Evolutionary conservation across 768 basidiomycete genomes (phyloP).

Genomic region (Termitomyces sp.): DNA sequence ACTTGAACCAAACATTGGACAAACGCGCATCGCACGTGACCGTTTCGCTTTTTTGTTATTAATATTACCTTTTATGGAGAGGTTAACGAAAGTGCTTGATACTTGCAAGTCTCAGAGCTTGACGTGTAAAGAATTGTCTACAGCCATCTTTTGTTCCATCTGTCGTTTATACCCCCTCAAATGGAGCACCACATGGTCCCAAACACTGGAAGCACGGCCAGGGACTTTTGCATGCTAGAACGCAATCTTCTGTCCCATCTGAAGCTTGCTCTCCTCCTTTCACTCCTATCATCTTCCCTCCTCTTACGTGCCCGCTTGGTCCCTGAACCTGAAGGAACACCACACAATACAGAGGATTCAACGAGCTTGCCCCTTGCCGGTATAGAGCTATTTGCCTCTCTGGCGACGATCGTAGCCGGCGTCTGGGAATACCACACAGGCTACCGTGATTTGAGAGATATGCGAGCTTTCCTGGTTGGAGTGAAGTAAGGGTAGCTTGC

Average conservation of each 20-base stretch:
- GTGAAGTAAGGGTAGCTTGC: constrained; percentile 42
- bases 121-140: neutral
- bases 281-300: constrained; percentile 60
- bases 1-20: constrained; percentile 42
- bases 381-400: constrained; percentile 49
- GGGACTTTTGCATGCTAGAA: constrained; percentile 79
- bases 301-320: constrained; percentile 60
- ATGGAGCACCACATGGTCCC: constrained; percentile 28
- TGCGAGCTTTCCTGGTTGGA: constrained; percentile 57
- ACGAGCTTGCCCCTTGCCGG: constrained; percentile 46
- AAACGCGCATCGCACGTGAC: constrained; percentile 34
- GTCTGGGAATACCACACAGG: constrained; percentile 65
- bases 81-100: neutral
- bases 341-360: constrained; percentile 12
- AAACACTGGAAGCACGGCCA: constrained; percentile 57
- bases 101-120: neutral
- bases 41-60: neutral
- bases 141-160: neutral
- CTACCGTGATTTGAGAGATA: constrained; percentile 49
- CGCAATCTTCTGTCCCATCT: constrained; percentile 69
- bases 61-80: too few species aligned
- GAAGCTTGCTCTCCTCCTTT: constrained; percentile 62
- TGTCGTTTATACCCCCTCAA: neutral
- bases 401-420: constrained; percentile 53
- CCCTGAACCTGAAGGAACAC: constrained; percentile 26